phyloP scores from a whole-genome alignment of 805 yeast species.

The Naumovozyma castellii region DNA sequence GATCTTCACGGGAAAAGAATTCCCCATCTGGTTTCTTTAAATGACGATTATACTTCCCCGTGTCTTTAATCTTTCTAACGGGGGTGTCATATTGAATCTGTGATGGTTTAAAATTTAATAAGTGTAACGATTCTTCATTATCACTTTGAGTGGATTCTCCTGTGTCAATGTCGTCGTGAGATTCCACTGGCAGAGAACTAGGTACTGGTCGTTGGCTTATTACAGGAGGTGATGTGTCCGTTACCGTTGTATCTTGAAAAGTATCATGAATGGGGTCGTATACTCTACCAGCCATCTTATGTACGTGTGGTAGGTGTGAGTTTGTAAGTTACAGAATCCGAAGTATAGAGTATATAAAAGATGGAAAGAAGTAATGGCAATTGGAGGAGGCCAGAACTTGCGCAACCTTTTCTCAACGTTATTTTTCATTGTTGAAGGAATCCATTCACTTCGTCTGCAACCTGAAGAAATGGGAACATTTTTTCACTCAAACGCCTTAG shows the following conservation, averaged over 20 bases:
- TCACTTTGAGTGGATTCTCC: slow-evolving; percentile 16
- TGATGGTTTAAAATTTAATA: background rate
- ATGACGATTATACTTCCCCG: slow-evolving; percentile 35
- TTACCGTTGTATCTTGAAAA: slow-evolving; percentile 22
- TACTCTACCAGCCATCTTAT: slow-evolving; percentile 26
- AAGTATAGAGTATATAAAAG: too few species aligned
- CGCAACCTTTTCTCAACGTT: too few species aligned
- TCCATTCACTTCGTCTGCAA: too few species aligned
- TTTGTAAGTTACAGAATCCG: background rate
- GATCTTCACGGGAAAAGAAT: slow-evolving; percentile 80
- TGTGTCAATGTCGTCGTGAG: slow-evolving; percentile 4
- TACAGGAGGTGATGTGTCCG: too few species aligned
- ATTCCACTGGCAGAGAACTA: background rate
- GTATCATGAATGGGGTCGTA: slow-evolving; percentile 31
- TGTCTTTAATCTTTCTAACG: slow-evolving; percentile 16
- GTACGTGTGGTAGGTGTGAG: background rate
- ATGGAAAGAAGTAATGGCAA: too few species aligned
- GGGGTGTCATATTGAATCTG: slow-evolving; percentile 4
- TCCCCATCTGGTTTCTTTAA: slow-evolving; percentile 87
- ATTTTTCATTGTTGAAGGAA: too few species aligned
- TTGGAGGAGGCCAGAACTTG: too few species aligned
- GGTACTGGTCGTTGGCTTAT: background rate
- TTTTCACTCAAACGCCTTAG: too few species aligned
- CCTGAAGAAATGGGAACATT: too few species aligned
- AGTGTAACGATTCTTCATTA: slow-evolving; percentile 7